Evolutionary conservation across 768 basidiomycete genomes (phyloP), one percentile per base, ranked within the genome.

Genomic region (Termitomyces sp.): DNA sequence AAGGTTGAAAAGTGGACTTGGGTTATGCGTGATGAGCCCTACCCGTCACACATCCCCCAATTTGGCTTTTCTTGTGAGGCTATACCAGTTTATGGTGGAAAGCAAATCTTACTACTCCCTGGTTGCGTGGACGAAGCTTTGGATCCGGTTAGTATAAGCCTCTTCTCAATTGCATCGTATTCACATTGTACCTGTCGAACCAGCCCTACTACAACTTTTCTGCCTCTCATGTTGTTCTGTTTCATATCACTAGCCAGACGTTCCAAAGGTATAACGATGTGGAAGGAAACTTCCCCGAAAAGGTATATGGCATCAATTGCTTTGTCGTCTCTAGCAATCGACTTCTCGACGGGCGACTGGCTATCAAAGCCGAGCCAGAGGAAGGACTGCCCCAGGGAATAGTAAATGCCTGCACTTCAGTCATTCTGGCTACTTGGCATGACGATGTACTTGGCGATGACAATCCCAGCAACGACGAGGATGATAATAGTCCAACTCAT

Each of bases 1-100:
- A n/a, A n/a, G 2, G 20, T 26, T 1, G 42, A 54, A 2, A 41
- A 16, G 26, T 59, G 58, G 56, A 39, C 26, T 39, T 62, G 57
- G 64, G 29, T 47, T 15, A 61, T 55, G 1, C 41, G 59, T n/a
- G 62, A 63, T 44, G 54, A 58, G 31, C 46, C 56, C 18, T 62
- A 60, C 29, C 64, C 60, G 8, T 5, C 54, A 4, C 45, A 58
- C 39, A 29, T 62, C n/a, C 60, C 61, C 1, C 29, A 13, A 3
- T 22, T 55, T 28, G 54, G 54, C 5, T 46, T 55, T 26, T 31
- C 31, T 2, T 44, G 54, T 22, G 18, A 33, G 1, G 54, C 20
- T n/a, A 15, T 45, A 24, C 18, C 54, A 20, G 54, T 55, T 16
- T 47, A 55, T 55, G 54, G 44, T 15, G 15, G 44, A 4, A 39